phyloP scores from a whole-genome alignment of 495 filamentous ascomycete genomes.

The Trichoderma reesei region DNA sequence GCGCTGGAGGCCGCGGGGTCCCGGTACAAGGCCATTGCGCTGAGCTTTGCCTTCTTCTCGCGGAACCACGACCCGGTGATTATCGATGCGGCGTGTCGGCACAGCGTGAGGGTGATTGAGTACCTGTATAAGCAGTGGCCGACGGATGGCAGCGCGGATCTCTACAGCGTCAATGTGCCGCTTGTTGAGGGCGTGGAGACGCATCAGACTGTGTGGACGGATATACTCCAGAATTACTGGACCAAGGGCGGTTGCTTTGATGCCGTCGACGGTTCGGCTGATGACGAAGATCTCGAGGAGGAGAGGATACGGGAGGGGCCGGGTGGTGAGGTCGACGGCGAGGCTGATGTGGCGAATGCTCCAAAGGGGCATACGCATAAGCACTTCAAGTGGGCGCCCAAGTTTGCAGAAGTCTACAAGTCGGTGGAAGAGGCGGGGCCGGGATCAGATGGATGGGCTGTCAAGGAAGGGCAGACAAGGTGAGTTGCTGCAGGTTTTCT shows the following conservation, averaged over 20 bases:
- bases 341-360: neutral
- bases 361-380: conserved; percentile 51
- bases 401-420: conserved; percentile 73
- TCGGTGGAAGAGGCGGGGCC: conserved; percentile 70
- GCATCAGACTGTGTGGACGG: conserved; percentile 64
- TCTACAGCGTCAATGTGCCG: conserved; percentile 86
- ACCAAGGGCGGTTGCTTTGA: conserved; percentile 67
- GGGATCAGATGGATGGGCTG: conserved; percentile 91
- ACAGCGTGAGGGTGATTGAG: conserved; percentile 67
- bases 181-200: conserved; percentile 56
- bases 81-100: conserved; percentile 61
- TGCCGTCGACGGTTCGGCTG: conserved; percentile 50
- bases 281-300: conserved; percentile 53
- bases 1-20: conserved; percentile 91
- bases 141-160: conserved; percentile 49
- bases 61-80: conserved; percentile 68
- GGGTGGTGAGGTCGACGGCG: conserved; percentile 21
- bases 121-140: conserved; percentile 67
- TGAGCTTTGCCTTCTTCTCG: conserved; percentile 80
- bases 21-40: conserved; percentile 62
- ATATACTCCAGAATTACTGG: conserved; percentile 87
- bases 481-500: conserved; percentile 29
- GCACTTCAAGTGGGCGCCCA: conserved; percentile 90
- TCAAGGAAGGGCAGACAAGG: conserved; percentile 84
- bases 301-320: conserved; percentile 54